Evolutionary conservation across 2,329 filamentous ascomycete genomes (phyloP).

Genomic region (Fusarium mexicanum): DNA sequence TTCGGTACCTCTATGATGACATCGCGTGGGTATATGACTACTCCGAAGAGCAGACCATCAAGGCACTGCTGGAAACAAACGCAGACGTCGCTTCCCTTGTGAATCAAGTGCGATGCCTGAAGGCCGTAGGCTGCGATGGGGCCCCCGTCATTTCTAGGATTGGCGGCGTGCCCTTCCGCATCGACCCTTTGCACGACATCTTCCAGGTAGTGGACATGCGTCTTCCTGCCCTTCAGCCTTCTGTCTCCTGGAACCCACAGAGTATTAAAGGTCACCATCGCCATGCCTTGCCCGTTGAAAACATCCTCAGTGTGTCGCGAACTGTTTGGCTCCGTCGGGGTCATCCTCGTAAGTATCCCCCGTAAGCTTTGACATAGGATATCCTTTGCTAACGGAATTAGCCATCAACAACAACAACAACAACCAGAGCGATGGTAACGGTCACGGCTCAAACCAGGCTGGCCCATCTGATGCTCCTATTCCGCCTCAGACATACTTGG

Average conservation of each 20-base stretch:
- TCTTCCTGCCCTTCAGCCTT: background rate
- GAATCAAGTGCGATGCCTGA: background rate
- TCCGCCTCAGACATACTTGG: fast-evolving
- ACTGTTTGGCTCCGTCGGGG: background rate
- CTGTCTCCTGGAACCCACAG: background rate
- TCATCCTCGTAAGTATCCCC: background rate
- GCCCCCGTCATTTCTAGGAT: background rate
- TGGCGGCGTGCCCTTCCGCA: background rate
- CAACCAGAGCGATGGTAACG: fast-evolving
- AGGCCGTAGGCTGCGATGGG: background rate
- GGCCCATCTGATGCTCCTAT: background rate
- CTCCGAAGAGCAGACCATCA: background rate
- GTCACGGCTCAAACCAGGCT: background rate
- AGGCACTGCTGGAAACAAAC: background rate
- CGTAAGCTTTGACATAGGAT: background rate
- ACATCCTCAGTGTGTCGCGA: fast-evolving
- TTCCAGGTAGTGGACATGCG: background rate
- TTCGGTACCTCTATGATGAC: fast-evolving
- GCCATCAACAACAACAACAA: fast-evolving
- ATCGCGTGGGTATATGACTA: fast-evolving
- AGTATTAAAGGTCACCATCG: background rate
- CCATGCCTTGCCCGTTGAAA: background rate
- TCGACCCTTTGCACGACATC: background rate
- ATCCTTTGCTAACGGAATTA: background rate
- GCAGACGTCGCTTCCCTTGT: fast-evolving